Evolutionary conservation across 371 early-diverging fungal species (phyloP), one percentile per base, ranked within the genome.

Genomic region (Saksenaea oblongispora): DNA sequence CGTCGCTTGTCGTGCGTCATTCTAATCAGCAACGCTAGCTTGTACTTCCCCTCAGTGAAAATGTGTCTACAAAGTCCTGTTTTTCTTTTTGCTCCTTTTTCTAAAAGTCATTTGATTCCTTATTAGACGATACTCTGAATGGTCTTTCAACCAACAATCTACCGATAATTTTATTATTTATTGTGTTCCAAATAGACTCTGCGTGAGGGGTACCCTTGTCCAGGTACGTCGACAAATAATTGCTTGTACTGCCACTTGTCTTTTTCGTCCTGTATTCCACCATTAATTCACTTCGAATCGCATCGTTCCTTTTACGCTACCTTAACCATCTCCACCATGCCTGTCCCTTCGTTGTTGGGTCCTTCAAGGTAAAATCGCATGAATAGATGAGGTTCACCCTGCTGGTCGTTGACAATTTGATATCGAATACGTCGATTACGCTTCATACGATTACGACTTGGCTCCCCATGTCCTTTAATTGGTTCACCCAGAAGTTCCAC

Each of bases 351-450:
- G 39, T 69, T 75, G 37, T 77, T 60, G 3, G 78, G 78, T 22
- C 83, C 83, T 53, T 82, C 83, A 9, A 82, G 73, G 54, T 73
- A 82, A 72, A 82, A 79, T 14, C 76, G 74, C 79, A 82, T 79
- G 63, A 82, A 58, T 66, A 82, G 55, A 57, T 82, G 83, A 13
- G 74, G 73, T 31, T 74, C 69, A 37, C 76, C 78, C 8, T 76
- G 70, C 1, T 57, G 63, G 60, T 82, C 83, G 51, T 79, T 60
- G n/a, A 74, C 68, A 14, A 82, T 67, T 56, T 78, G 83, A 10
- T 82, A 67, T 47, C 58, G 61, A 22, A 73, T 63, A 42, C 69
- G 64, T 61, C 82, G 72, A 59, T 82, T 82, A 44, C 82, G 59
- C 55, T 71, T 74, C 60, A 71, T 67, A 58, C 72, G 70, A 59